These are phyloP conservation scores for Xylaria sp. DNA, from an alignment of 495 filamentous ascomycete species.

Conservation along the genomic window DNA sequence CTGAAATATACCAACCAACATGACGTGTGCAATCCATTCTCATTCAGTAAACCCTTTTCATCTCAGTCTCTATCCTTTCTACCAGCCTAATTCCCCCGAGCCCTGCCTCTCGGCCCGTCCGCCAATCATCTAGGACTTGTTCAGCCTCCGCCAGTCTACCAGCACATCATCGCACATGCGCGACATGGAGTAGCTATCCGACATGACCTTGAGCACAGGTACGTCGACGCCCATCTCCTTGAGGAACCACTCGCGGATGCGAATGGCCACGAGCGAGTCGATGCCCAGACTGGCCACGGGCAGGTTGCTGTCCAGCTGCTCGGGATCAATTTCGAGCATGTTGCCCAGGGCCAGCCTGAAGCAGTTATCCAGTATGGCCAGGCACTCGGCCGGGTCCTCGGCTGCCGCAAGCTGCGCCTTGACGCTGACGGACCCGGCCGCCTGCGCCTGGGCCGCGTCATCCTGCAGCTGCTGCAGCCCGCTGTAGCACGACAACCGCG, in stretches of 20 bases:
- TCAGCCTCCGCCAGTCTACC: neutral
- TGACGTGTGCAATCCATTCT: neutral
- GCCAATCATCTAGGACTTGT: neutral
- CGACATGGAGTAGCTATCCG: neutral
- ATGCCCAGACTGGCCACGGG: conserved; percentile 30
- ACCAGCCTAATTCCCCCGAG: neutral
- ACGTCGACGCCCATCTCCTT: conserved; percentile 38
- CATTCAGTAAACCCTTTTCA: too few species aligned
- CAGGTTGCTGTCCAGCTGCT: neutral
- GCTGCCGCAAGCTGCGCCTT: neutral
- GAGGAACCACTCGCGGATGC: conserved; percentile 42
- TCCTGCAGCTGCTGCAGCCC: neutral
- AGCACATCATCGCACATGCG: conserved; percentile 2
- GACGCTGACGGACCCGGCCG: neutral
- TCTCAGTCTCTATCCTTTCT: neutral
- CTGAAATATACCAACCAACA: neutral
- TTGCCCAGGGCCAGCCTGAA: neutral
- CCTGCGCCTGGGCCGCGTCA: neutral
- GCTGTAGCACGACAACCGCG: neutral
- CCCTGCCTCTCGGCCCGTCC: neutral
- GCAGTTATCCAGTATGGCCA: neutral
- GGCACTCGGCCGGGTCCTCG: neutral
- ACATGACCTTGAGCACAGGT: conserved; percentile 34
- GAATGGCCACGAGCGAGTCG: conserved; percentile 47
- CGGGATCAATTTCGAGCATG: conserved; percentile 1